Base-by-base conservation (phyloP, 2,329 filamentous ascomycete genomes). In the Metarhizium guizhouense region DNA sequence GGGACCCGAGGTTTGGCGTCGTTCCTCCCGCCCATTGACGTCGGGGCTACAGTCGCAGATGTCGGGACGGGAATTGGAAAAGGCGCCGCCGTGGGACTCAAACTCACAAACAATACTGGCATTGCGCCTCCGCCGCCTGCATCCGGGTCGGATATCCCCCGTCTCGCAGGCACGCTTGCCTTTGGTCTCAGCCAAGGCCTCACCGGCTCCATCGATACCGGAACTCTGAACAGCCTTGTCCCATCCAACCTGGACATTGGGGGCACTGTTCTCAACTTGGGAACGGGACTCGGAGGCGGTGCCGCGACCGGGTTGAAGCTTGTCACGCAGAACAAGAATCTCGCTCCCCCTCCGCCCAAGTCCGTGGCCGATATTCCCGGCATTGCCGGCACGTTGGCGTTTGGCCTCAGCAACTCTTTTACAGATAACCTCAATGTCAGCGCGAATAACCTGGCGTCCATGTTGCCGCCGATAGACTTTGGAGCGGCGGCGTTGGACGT, bases 1-100 rank as follows among this genome's bases (percentile, higher is more conserved):
- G 34, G 56, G 18, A 43, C 50, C 1, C 54, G n/a, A 10, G 51
- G 57, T 25, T 16, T 58, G 2, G 34, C 16, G 20, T 47, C 57
- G 16, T 30, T 57, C 30, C 57, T 59, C 34, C 53, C 53, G 11
- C 47, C 56, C 18, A 51, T 43, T 10, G 53, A 59, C n/a, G 25
- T 59, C 4, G 57, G 47, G 20, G 34, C 53, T 3, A 20, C 56
- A 13, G 57, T 53, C 2, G 36, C 38, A 16, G 47, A 36, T 8
- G 36, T 55, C 6, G 57, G 57, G 6, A 16, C 13, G 7, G 56
- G 56, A 6, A 47, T 59, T 11, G 56, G 56, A 1, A 51, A 49
- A 18, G 55, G 55, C 1, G 52, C 55, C 3, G 55, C 52, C 7
- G 14, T 54, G 1, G 57, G 57, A 14, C 34, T 58, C 2, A 54